A percentile compares a stretch with the other conserved stretches of the same genome.
phyloP scores from a whole-genome alignment of 208 protist species.

The Polymyxa betae region DNA sequence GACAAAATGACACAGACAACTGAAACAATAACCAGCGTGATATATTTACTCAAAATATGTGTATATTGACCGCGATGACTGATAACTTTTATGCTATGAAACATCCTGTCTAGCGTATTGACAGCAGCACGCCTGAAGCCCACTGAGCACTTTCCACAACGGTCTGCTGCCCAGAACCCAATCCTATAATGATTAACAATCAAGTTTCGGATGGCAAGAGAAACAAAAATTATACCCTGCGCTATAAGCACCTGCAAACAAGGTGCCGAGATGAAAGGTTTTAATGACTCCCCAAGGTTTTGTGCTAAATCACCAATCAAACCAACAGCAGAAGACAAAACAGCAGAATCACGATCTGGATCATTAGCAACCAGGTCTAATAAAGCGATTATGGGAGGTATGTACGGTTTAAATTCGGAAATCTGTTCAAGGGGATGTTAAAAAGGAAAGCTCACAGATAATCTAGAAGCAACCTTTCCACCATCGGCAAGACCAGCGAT shows the following conservation, averaged over 20 bases:
- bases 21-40: background rate
- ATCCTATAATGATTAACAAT: background rate
- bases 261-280: background rate
- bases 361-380: constrained; percentile 11
- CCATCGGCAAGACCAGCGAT: constrained; percentile 21
- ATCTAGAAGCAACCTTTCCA: background rate
- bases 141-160: constrained; percentile 26
- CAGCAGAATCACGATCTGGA: background rate
- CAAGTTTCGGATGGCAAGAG: background rate
- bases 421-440: background rate
- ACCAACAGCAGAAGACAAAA: constrained; percentile 21
- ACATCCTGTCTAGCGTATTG: background rate
- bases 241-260: background rate
- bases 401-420: constrained; percentile 14
- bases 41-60: background rate
- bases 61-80: background rate
- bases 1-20: background rate
- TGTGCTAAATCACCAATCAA: constrained; percentile 27
- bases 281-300: background rate
- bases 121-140: background rate
- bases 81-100: background rate
- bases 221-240: background rate
- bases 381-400: background rate
- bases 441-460: too few species aligned
- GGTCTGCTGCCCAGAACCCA: background rate